Evolutionary conservation across 345 rosid genomes (phyloP), one percentile per base, ranked within the genome.

Genomic region (Streptanthus diversifolius): DNA sequence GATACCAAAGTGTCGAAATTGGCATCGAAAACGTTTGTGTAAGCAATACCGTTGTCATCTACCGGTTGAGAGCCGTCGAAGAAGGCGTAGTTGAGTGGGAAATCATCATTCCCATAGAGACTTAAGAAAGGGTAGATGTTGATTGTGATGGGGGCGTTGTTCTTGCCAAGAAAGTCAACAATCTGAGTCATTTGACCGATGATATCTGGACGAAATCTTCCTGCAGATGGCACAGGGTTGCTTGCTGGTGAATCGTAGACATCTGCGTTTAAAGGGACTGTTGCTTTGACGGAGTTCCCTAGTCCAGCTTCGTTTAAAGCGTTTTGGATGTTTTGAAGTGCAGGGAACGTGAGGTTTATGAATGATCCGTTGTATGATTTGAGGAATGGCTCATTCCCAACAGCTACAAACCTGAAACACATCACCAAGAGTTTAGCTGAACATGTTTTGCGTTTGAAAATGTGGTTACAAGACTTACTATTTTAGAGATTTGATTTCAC

Each of bases 61-160:
- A 92, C 21, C 0, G 95, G 85, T n/a, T 79, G 65, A 53, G 71
- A 86, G 5, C 95, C 95, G 29, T 92, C 95, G 19, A 92, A 92
- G 86, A 92, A 92, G 19, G 98, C 95, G 49, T 85, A 90, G 63
- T 92, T 72, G 14, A 87, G 25, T 2, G 97, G 98, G 72, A 92
- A 92, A 77, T 84, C 33, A 18, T 86, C 89, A 8, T 86, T 87
- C 33, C 84, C 90, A 25, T 90, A 88, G 14, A 92, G 93, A 76
- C 98, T 92, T 10, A 90, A 80, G 82, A 90, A 92, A 39, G 98
- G 96, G 54, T 92, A 92, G 59, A 92, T 92, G 83, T 92, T 92
- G 5, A 92, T 81, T 0, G 95, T 79, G 86, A 90, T 85, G 14
- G 98, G 98, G 0, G 97, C 89, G 0, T 71, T 63, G 83, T 88